A percentile compares a stretch with the other conserved stretches of the same genome.
These are phyloP conservation scores for Vitellaria paradoxa DNA, from an alignment of 179 eudicot species.

Conservation along the genomic window DNA sequence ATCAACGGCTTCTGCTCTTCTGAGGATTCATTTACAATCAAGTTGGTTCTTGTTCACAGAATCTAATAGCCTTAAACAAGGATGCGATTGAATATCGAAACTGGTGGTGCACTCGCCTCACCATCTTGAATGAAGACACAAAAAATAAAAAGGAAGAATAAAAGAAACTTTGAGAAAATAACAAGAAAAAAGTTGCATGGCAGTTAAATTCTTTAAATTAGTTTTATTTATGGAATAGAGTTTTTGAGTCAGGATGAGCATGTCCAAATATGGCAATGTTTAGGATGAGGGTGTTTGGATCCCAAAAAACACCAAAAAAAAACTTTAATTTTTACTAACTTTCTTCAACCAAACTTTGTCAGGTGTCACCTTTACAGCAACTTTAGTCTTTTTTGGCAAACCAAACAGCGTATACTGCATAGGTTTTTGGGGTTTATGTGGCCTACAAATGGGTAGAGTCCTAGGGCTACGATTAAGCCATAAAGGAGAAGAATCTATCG, in stretches of 20 bases:
- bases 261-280: too few relatives aligned
- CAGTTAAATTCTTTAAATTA: too few relatives aligned
- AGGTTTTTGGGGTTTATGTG: not conserved
- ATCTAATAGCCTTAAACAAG: not conserved
- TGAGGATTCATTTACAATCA: conserved; percentile 55
- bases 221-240: too few relatives aligned
- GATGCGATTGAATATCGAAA: conserved; percentile 1
- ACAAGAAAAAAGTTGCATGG: not conserved
- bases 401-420: too few relatives aligned
- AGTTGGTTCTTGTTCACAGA: conserved; percentile 36
- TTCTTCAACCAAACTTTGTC: too few relatives aligned
- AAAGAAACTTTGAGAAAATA: not conserved
- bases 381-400: too few relatives aligned
- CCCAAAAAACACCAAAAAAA: too few relatives aligned
- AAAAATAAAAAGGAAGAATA: too few relatives aligned
- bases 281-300: too few relatives aligned
- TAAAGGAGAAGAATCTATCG: not conserved
- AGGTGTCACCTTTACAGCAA: too few relatives aligned
- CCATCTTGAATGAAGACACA: not conserved
- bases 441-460: not conserved
- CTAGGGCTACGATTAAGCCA: not conserved
- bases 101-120: not conserved
- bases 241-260: too few relatives aligned
- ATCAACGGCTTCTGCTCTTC: conserved; percentile 35
- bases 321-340: too few relatives aligned